Percentiles rank a stretch among this genome's conserved stretches.
Conservation (phyloP, 495 filamentous ascomycete genomes). For the Parachaetomium inaequale region DNA sequence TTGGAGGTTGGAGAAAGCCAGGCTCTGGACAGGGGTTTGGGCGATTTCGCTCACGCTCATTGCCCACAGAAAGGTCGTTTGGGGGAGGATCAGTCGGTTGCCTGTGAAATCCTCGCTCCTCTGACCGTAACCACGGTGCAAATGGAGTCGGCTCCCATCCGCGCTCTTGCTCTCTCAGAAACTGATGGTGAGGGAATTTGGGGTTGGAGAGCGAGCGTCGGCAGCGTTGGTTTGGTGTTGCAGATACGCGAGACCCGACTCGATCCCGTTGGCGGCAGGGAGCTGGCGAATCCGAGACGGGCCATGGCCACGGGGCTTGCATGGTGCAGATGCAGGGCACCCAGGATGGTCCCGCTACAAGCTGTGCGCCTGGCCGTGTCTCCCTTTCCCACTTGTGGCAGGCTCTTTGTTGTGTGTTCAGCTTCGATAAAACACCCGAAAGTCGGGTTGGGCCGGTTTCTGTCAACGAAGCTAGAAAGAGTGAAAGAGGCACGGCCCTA, state of each 20-base stretch:
- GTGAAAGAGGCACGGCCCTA: too few species aligned
- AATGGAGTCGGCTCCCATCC: not conserved
- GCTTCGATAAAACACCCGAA: not conserved
- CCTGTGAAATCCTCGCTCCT: not conserved
- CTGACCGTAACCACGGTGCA: not conserved
- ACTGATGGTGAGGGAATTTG: not conserved
- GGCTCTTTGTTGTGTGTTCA: too few species aligned
- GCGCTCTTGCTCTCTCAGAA: not conserved
- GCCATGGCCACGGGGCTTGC: slow-evolving; percentile 7
- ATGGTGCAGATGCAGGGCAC: not conserved
- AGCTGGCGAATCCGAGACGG: slow-evolving; percentile 16
- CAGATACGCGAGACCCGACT: slow-evolving; percentile 8
- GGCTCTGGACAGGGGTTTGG: not conserved
- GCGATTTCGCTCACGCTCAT: not conserved
- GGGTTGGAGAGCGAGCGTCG: not conserved
- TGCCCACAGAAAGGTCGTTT: not conserved
- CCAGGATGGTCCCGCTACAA: slow-evolving; percentile 5
- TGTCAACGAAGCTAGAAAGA: too few species aligned
- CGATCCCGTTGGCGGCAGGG: not conserved
- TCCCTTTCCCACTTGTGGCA: too few species aligned
- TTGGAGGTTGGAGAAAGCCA: slow-evolving; percentile 3
- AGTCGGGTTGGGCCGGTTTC: too few species aligned
- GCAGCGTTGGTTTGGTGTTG: not conserved
- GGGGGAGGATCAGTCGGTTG: not conserved
- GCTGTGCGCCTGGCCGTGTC: slow-evolving; percentile 26